Conservation (phyloP, 2,329 filamentous ascomycete species). For the Magnaporthiopsis rhizophila region DNA sequence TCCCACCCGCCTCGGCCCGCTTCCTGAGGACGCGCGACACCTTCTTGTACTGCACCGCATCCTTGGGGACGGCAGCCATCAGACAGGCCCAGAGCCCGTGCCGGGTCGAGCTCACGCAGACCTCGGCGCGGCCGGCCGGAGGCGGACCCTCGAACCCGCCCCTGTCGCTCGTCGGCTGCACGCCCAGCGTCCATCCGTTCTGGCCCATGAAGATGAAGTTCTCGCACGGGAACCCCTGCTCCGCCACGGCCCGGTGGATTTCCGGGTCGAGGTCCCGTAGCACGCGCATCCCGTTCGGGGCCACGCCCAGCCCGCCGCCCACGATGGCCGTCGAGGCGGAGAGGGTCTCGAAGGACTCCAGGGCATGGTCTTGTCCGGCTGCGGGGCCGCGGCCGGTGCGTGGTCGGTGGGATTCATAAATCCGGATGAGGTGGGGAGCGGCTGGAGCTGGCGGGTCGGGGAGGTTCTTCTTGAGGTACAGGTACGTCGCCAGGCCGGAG, state of each 20-base stretch:
- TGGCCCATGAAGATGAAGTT: no score
- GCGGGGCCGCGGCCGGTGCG: neutral
- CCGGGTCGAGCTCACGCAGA: neutral
- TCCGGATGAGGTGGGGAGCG: neutral
- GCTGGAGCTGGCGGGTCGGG: neutral
- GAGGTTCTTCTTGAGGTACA: constrained; percentile 2
- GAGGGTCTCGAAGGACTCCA: neutral
- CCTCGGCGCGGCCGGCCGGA: neutral
- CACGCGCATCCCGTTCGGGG: neutral
- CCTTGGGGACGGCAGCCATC: neutral
- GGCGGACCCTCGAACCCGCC: no score
- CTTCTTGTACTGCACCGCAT: neutral
- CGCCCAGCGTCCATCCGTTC: no score
- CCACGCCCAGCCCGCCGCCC: neutral
- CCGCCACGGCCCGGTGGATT: neutral
- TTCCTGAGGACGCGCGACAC: neutral
- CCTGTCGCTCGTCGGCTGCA: no score
- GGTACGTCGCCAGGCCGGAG: constrained; percentile 13
- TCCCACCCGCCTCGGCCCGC: neutral
- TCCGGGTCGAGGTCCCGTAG: neutral
- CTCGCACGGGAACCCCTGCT: no score
- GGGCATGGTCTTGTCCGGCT: neutral
- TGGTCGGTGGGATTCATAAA: constrained; percentile 2
- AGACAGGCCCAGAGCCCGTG: neutral
- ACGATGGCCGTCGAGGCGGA: neutral